Percentiles rank a stretch among this genome's conserved stretches.
Evolutionary conservation across 164 flowering plant species (phyloP).

Genomic region (Vitis rupestris): DNA sequence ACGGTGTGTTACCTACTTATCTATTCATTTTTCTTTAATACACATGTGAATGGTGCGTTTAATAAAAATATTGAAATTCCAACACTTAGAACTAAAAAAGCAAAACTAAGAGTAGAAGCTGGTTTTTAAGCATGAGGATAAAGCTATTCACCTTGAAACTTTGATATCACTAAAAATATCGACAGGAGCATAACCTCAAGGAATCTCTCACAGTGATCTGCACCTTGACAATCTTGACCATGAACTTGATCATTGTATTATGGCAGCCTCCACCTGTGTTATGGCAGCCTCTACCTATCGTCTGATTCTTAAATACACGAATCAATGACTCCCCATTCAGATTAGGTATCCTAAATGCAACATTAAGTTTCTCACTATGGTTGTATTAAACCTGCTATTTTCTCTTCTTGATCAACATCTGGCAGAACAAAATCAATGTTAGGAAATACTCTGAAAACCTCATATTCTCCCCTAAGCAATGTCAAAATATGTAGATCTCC

Average conservation of each 20-base stretch:
- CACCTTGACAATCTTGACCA: conserved; percentile 43
- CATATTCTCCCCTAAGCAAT: conserved; percentile 42
- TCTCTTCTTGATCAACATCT: conserved; percentile 56
- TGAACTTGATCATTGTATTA: conserved; percentile 33
- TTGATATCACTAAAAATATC: conserved; percentile 49
- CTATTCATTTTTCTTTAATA: too few relatives aligned
- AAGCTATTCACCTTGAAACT: too few relatives aligned
- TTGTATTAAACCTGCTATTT: conserved; percentile 40
- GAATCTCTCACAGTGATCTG: conserved; percentile 54
- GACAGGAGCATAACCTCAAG: conserved; percentile 52
- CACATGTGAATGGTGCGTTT: too few relatives aligned
- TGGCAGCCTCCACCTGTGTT: conserved; percentile 14
- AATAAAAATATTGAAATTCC: too few relatives aligned
- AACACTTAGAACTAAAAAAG: too few relatives aligned
- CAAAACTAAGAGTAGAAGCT: too few relatives aligned
- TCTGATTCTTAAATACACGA: conserved; percentile 54
- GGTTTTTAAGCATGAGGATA: too few relatives aligned
- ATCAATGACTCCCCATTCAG: conserved; percentile 35
- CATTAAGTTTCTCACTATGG: conserved; percentile 63
- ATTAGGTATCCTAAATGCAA: conserved; percentile 54
- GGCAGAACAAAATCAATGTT: conserved; percentile 53
- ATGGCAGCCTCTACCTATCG: conserved; percentile 49
- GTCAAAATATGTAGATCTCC: conserved; percentile 36
- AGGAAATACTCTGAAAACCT: conserved; percentile 45
- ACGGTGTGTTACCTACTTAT: too few relatives aligned